These are phyloP conservation scores for Mycena sp. DNA, from an alignment of 1,284 basidiomycete species.

Conservation along the genomic window DNA sequence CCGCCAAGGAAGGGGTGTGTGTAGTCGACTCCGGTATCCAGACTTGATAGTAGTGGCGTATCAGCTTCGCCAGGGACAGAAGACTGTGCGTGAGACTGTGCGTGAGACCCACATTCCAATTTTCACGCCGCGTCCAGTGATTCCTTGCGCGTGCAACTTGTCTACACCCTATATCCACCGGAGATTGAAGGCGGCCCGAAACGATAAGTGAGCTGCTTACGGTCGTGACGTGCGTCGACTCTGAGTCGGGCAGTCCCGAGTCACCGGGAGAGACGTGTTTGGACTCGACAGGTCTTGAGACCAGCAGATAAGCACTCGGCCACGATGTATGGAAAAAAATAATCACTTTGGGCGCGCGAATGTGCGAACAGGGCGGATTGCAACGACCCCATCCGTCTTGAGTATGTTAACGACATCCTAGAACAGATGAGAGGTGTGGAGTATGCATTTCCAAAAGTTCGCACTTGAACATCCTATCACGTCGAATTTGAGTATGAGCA, in stretches of 20 bases:
- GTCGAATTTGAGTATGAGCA: not conserved
- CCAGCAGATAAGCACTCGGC: not conserved
- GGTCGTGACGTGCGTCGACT: slow-evolving; percentile 52
- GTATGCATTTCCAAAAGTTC: not conserved
- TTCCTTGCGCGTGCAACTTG: slow-evolving; percentile 53
- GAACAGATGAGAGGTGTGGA: not conserved
- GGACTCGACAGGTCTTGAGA: slow-evolving; percentile 11
- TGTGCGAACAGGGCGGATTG: slow-evolving; percentile 48
- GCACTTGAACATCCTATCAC: slow-evolving; percentile 35
- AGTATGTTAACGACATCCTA: slow-evolving; percentile 46
- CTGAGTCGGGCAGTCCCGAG: slow-evolving; percentile 43
- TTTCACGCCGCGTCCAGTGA: slow-evolving; percentile 54
- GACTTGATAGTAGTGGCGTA: slow-evolving; percentile 19
- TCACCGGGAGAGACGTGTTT: slow-evolving; percentile 6
- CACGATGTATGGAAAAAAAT: not conserved
- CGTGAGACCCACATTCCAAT: slow-evolving; percentile 55
- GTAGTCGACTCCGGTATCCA: slow-evolving; percentile 57
- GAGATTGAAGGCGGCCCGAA: not conserved
- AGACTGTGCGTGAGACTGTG: not conserved
- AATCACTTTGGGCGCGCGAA: slow-evolving; percentile 46
- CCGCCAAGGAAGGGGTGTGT: slow-evolving; percentile 62
- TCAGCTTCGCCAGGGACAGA: not conserved
- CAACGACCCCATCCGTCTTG: slow-evolving; percentile 47
- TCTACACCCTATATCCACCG: slow-evolving; percentile 49
- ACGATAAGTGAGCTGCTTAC: slow-evolving; percentile 35